Evolutionary conservation across 1,139 yeast species (phyloP), one percentile per base, ranked within the genome.

Genomic region (Saccharomyces pastorianus): DNA sequence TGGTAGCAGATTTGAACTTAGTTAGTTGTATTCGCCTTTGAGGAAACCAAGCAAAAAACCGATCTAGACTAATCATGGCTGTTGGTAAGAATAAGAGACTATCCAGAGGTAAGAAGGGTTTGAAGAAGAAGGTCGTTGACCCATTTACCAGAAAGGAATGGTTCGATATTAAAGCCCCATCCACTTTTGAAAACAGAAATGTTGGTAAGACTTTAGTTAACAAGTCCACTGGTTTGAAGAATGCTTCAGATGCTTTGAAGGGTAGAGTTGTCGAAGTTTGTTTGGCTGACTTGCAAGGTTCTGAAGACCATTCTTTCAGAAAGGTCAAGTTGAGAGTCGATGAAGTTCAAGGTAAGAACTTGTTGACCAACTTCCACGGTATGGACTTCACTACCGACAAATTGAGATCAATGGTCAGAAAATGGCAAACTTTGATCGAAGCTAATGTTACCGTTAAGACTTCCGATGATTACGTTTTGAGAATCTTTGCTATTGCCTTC

Each of bases 31-130:
- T 7, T 38, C 44, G 44, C 25, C 13, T 20, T 38, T 9, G 20
- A 38, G 44, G 25, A 38, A 38, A 38, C 25, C 44, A 38, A 27
- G 42, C 51, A 51, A 50, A 50, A 55, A 51, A 57, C 58, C 56
- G 55, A 57, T 50, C 53, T 58, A 48, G 38, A 57, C 58, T 55
- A 85, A 70, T 63, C 61, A 87, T 88, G 95, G 96, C 93, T 83
- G 93, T 88, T 78, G 96, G 96, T 76, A 88, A 88, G 88, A 88
- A 88, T 79, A 88, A 88, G 90, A 85, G 96, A 84, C 81, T 88
- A 79, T 85, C 91, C 80, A 88, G 88, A 82, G 95, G 96, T 77
- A 88, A 88, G 89, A 88, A 88, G 80, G 95, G 95, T 73, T 77
- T 86, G 77, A 88, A 88, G 95, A 88, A 88, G 91, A 88, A 84